Conservation (phyloP, 352 stramenopile species). For the Globisporangium radiosum region DNA sequence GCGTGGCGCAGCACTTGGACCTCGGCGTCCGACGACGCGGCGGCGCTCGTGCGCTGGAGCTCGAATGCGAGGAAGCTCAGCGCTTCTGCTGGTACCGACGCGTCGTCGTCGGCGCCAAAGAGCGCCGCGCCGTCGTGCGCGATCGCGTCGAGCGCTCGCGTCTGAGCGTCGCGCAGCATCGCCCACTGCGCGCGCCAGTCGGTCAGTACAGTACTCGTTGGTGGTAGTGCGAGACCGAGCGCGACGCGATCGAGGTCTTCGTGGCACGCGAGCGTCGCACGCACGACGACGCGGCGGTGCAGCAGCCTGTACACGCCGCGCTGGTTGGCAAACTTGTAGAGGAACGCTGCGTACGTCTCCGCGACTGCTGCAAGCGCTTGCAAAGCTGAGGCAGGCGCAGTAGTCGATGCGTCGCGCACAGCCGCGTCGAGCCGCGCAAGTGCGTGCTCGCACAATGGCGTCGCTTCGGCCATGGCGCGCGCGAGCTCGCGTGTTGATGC, state of each 20-base stretch:
- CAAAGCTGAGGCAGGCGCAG: no score
- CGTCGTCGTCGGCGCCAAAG: background rate
- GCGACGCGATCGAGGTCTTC: slow-evolving; percentile 1
- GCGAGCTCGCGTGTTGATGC: background rate
- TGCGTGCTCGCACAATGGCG: slow-evolving; percentile 1
- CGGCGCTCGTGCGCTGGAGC: background rate
- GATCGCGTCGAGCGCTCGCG: background rate
- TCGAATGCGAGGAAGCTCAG: slow-evolving; percentile 5
- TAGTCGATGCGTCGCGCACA: background rate
- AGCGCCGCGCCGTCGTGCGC: background rate
- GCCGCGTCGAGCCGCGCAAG: background rate
- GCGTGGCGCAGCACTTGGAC: slow-evolving; percentile 2
- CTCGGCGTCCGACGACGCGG: slow-evolving; percentile 1
- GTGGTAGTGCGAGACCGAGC: background rate
- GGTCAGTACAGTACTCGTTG: background rate
- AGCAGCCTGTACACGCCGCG: background rate
- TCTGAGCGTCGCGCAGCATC: background rate
- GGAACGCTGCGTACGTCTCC: background rate
- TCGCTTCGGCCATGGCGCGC: background rate
- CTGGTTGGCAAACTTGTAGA: background rate
- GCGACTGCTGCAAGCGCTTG: background rate
- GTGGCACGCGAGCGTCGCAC: background rate
- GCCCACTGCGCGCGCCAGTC: background rate
- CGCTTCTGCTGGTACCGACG: slow-evolving; percentile 1
- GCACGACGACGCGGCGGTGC: background rate